Evolutionary conservation across 148 eudicot species (phyloP), one percentile per base, ranked within the genome.

Genomic region (Camellia japonica): DNA sequence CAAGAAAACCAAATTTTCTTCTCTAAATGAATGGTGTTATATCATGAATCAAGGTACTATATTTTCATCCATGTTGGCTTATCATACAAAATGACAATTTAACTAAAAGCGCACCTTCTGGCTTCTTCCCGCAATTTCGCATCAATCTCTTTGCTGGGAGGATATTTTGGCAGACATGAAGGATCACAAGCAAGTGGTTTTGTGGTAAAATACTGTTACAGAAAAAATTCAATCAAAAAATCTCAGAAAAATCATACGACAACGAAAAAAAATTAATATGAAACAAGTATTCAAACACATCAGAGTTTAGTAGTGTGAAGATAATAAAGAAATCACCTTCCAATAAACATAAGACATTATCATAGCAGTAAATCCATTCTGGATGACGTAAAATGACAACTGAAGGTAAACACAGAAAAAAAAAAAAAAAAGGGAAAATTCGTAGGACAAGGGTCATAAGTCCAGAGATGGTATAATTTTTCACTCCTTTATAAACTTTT

Each of bases 101-200:
- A 74, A 43, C 19, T 30, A 47, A 70, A 16, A 16, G 38, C 9
- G 8, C 73, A 94, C 98, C 94, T 93, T 89, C 83, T 88, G 16
- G 81, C 79, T 86, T 88, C 93, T 71, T 92, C 93, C 10, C 96
- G 90, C 80, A 80, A 74, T 83, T 90, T 91, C 73, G 93, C 98
- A 87, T 94, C 96, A 72, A 94, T 90, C 85, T 94, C 98, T 88
- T 94, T 94, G 92, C 94, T 94, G 47, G 98, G 96, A 71, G 96
- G 94, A 85, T 89, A 90, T 84, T 92, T 89, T 67, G 98, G 98
- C 82, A 94, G 87, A 82, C 87, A 86, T 70, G 94, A 87, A 61
- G 96, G 96, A 86, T 89, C 92, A 74, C 98, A 92, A 77, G 98
- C 87, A 81, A 84, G 65, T 70, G 98, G 96, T 73, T 83, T 63